phyloP scores from a whole-genome alignment of 2,329 filamentous ascomycete species.

The Xylaria multiplex region DNA sequence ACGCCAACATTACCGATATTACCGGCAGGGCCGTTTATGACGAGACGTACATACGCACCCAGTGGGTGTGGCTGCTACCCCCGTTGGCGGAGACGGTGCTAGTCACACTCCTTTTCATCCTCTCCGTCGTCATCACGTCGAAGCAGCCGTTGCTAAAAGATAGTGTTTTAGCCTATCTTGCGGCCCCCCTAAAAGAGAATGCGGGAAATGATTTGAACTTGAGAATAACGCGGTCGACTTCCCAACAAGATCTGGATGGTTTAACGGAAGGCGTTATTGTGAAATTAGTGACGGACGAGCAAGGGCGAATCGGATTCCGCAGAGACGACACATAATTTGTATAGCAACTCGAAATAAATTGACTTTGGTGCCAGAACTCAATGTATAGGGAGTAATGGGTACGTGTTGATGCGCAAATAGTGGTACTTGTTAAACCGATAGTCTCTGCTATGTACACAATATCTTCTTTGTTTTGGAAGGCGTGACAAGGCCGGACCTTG shows the following conservation, averaged over 20 bases:
- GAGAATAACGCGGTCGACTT: constrained; percentile 7
- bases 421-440: too few relatives aligned
- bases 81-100: constrained; percentile 5
- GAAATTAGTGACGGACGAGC: constrained; percentile 1
- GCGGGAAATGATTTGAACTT: neutral
- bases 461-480: too few relatives aligned
- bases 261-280: constrained; percentile 4
- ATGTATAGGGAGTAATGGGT: too few relatives aligned
- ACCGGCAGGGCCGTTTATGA: constrained; percentile 13
- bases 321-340: neutral
- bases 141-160: constrained; percentile 20
- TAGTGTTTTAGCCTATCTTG: constrained; percentile 20
- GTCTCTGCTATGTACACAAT: too few relatives aligned
- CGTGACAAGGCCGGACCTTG: too few relatives aligned
- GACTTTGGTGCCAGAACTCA: too few relatives aligned
- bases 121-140: constrained; percentile 11
- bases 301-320: neutral
- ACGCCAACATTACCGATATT: constrained; percentile 11
- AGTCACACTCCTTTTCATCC: constrained; percentile 4
- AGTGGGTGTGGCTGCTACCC: constrained; percentile 13
- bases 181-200: constrained; percentile 2
- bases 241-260: neutral
- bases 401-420: too few relatives aligned
- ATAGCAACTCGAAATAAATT: neutral
- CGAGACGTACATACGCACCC: constrained; percentile 16